phyloP scores from a whole-genome alignment of 768 basidiomycete genomes.

The Macrocybe gigantea region DNA sequence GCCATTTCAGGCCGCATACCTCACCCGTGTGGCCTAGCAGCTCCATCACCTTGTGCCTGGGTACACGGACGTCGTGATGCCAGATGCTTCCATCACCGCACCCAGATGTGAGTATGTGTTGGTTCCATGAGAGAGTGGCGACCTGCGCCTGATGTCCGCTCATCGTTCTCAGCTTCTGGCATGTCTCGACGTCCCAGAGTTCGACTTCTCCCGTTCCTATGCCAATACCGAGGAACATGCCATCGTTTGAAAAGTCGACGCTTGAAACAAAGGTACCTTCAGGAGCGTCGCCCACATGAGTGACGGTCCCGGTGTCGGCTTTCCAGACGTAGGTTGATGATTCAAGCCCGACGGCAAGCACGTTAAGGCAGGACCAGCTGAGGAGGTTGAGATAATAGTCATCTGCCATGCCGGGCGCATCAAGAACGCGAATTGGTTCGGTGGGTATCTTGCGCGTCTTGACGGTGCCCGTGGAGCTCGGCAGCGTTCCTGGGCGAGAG shows the following conservation, averaged over 20 bases:
- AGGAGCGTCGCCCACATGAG: slow-evolving; percentile 67
- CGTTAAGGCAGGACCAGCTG: slow-evolving; percentile 82
- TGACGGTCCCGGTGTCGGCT: slow-evolving; percentile 85
- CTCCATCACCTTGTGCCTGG: slow-evolving; percentile 85
- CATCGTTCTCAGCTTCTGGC: slow-evolving; percentile 88
- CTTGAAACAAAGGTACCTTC: slow-evolving; percentile 73
- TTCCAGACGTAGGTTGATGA: slow-evolving; percentile 91
- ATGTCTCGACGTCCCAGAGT: slow-evolving; percentile 87
- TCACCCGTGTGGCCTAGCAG: slow-evolving; percentile 88
- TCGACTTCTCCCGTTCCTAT: slow-evolving; percentile 81
- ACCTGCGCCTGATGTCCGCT: slow-evolving; percentile 78
- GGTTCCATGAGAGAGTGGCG: slow-evolving; percentile 81
- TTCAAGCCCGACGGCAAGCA: slow-evolving; percentile 86
- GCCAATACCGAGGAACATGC: slow-evolving; percentile 78
- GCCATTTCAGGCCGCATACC: slow-evolving; percentile 90
- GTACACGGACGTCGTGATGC: slow-evolving; percentile 91
- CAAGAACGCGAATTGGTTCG: slow-evolving; percentile 87
- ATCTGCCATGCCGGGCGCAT: slow-evolving; percentile 89
- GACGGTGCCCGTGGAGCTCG: slow-evolving; percentile 62
- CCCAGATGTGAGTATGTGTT: slow-evolving; percentile 81
- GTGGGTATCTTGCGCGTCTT: slow-evolving; percentile 82
- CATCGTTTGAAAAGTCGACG: slow-evolving; percentile 76
- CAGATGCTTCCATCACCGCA: slow-evolving; percentile 94
- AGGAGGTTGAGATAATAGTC: slow-evolving; percentile 97
- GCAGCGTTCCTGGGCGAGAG: slow-evolving; percentile 52